Evolutionary conservation across 306 rosid genomes (phyloP), one percentile per base, ranked within the genome.

Genomic region (Medicago ruthenica): DNA sequence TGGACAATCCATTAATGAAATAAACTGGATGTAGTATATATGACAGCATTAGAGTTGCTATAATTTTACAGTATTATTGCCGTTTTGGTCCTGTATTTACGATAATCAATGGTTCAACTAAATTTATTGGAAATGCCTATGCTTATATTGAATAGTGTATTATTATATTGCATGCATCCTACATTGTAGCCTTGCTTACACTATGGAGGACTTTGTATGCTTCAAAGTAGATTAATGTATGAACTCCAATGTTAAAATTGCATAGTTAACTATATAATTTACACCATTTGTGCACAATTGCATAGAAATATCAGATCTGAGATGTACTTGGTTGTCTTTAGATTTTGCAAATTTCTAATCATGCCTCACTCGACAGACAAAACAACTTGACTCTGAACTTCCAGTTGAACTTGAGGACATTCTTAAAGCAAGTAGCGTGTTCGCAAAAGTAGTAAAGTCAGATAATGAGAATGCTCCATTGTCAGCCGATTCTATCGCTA

Each of bases 341-440:
- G 37, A n/a, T 80, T 71, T 72, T 82, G n/a, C 65, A 65, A 48
- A 22, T 77, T 64, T 85, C 83, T 80, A 79, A 77, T 45, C 58
- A 71, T 73, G 68, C 71, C 85, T 37, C 67, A 14, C 65, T 80
- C 73, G n/a, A 77, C 90, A 91, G 98, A 82, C 82, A 67, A 84
- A 88, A 63, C 77, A 82, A 76, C 86, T 93, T 51, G 97, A 88
- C 64, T 68, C 66, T 51, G 85, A 89, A 81, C 84, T 86, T 84
- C 93, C 93, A 3, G 34, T 81, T 51, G 68, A 83, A 22, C 72
- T 93, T 39, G 92, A 85, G 74, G 91, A 88, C 66, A 77, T 88
- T 73, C 79, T 91, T 67, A 67, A 74, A 70, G 76, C 71, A 71
- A 82, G 72, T 78, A 76, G 85, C 41, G 68, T 18, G 66, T 70